Base-by-base conservation (phyloP, 2,329 filamentous ascomycete species). In the Seiridium unicorne region DNA sequence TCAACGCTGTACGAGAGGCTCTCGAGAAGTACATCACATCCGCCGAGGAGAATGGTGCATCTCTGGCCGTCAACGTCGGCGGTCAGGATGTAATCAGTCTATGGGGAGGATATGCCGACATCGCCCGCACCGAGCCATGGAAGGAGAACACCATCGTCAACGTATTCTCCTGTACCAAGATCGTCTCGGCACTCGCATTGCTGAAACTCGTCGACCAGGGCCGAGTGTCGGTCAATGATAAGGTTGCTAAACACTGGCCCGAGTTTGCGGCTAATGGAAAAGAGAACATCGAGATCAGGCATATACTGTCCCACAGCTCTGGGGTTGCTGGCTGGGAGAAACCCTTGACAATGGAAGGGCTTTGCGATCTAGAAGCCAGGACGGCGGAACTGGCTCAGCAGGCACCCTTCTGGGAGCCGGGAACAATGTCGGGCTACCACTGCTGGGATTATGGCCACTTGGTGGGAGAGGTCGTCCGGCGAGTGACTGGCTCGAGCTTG, bases 181-280 rank as follows among this genome's bases (percentile, higher is more conserved):
- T 68, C 2, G 60, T 78, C 44, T 72, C 69, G 35, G 69, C 68
- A 7, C 66, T 79, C 6, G 73, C 76, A 0, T 67, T 70, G 2
- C 65, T 78, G 31, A 63, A 77, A 49, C 72, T 77, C 5, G 66
- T 74, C 54, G 73, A 77, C 55, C 71, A 74, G 11, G 75, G 75
- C 26, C 62, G 79, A n/a, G 35, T 57, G 13, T 68, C 73, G 53
- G 65, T 71, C 5, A 62, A 72, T 57, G 75, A 70, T 31, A 72
- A 72, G 6, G 74, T 79, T 5, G 62, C 71, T 3, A 70, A 73
- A 35, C 75, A 78, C 68, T 80, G 77, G 77, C 77, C 77, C 5
- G 77, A 79, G 51, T 79, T 79, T 59, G 72, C 68, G 5, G 69
- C 64, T n/a, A 73, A 75, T 36, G 75, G 74, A 36, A 77, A 78